Evolutionary conservation across 768 basidiomycete species (phyloP).

Genomic region (Brasilioporus rufonigricans): DNA sequence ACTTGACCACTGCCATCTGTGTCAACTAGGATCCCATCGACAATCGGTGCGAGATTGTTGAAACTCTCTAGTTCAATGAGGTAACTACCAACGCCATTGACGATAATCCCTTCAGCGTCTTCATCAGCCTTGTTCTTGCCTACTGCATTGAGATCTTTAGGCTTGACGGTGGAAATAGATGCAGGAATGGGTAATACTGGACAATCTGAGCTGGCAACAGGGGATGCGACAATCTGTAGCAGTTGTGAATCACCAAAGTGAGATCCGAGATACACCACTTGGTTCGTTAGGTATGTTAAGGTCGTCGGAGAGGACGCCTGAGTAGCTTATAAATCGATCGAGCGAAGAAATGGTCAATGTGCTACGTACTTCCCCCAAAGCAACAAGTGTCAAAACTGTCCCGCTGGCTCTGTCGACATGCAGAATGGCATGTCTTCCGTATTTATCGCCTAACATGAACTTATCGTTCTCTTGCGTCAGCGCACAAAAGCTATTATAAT

Average conservation of each 20-base stretch:
- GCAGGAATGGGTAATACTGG: constrained; percentile 53
- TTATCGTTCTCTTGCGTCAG: constrained; percentile 46
- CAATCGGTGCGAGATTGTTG: constrained; percentile 79
- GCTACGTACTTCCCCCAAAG: constrained; percentile 66
- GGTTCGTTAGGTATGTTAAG: constrained; percentile 68
- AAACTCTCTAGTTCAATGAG: constrained; percentile 61
- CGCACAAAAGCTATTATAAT: constrained; percentile 45
- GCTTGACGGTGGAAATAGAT: constrained; percentile 43
- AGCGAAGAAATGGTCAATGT: not conserved
- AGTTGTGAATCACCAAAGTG: constrained; percentile 81
- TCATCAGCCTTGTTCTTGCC: constrained; percentile 35
- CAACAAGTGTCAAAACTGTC: constrained; percentile 46
- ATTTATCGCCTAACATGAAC: constrained; percentile 66
- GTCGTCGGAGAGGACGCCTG: constrained; percentile 72
- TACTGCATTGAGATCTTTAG: constrained; percentile 36
- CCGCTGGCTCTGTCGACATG: constrained; percentile 45
- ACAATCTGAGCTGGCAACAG: constrained; percentile 38
- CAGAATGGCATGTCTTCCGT: constrained; percentile 70
- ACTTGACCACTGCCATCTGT: constrained; percentile 71
- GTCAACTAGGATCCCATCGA: constrained; percentile 78
- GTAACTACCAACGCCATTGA: constrained; percentile 53
- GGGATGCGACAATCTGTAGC: constrained; percentile 50
- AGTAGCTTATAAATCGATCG: not conserved
- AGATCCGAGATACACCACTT: constrained; percentile 76
- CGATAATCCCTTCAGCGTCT: constrained; percentile 42